A percentile compares a stretch with the other conserved stretches of the same genome.
Conservation (phyloP, 495 filamentous ascomycete species). For the Annulohypoxylon moriforme region DNA sequence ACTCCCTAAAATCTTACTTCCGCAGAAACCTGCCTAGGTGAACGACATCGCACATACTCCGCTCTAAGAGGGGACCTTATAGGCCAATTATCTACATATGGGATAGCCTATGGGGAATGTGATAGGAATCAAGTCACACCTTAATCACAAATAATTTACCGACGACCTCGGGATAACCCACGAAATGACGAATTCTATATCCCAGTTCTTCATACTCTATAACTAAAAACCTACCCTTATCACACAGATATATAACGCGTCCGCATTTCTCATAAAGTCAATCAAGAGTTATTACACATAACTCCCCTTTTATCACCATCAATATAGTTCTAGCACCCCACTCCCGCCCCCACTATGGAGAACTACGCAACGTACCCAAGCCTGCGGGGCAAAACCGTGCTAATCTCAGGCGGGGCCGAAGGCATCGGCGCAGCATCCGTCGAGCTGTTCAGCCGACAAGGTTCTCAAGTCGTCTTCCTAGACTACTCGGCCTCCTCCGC, state of each 20-base stretch:
- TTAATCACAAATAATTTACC: not conserved
- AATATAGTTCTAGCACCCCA: not conserved
- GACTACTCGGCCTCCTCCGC: conserved; percentile 57
- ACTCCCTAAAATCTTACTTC: not conserved
- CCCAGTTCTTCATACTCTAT: not conserved
- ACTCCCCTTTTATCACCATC: not conserved
- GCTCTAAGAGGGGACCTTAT: not conserved
- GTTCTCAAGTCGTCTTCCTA: conserved; percentile 60
- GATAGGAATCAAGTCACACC: not conserved
- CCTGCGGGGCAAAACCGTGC: conserved; percentile 58
- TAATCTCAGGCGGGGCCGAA: conserved; percentile 64
- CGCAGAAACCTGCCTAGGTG: not conserved
- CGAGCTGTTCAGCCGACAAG: conserved; percentile 58
- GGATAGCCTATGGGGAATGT: not conserved
- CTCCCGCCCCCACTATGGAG: not conserved
- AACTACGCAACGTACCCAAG: conserved; percentile 51
- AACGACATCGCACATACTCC: not conserved
- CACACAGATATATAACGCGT: not conserved
- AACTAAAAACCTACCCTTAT: not conserved
- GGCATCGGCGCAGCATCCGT: conserved; percentile 63
- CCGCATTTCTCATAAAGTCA: not conserved
- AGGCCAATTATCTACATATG: not conserved
- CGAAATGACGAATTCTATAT: not conserved
- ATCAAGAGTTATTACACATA: not conserved
- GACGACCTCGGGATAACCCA: not conserved